phyloP scores from a whole-genome alignment of 2,329 filamentous ascomycete genomes.

The Colletotrichum destructivum region DNA sequence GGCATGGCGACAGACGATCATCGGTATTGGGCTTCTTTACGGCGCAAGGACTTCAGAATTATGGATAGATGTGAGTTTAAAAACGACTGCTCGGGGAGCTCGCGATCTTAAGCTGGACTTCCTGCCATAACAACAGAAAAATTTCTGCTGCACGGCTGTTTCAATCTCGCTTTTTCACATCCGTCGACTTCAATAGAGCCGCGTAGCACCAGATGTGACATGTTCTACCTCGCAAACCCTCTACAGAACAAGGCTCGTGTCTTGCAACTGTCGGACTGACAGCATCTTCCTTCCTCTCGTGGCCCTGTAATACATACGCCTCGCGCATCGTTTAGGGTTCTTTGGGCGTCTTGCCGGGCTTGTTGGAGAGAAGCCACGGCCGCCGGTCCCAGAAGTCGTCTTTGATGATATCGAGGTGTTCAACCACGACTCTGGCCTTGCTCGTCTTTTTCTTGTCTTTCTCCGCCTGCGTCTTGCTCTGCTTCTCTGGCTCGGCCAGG shows the following conservation, averaged over 20 bases:
- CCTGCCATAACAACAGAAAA: background rate
- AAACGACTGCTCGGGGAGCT: background rate
- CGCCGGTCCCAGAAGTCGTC: conserved; percentile 93
- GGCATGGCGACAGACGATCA: background rate
- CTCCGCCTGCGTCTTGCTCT: conserved; percentile 86
- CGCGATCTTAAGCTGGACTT: background rate
- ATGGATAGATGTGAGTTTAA: background rate
- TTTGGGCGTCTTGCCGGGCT: conserved; percentile 79
- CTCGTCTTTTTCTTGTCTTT: conserved; percentile 85
- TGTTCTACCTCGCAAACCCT: too few relatives aligned
- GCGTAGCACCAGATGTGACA: background rate
- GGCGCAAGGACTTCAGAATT: background rate
- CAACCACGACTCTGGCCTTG: conserved; percentile 85
- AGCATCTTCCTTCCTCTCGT: background rate
- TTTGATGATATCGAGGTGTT: conserved; percentile 94
- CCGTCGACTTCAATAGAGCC: background rate
- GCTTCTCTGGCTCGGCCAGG: conserved; percentile 66
- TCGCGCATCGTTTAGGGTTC: conserved; percentile 56
- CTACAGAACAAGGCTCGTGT: background rate
- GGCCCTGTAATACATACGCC: background rate
- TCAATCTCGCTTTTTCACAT: background rate
- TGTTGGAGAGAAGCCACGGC: conserved; percentile 86
- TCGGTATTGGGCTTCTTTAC: background rate
- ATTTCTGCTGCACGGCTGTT: background rate
- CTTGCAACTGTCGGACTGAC: background rate